Base-by-base conservation (phyloP, 805 yeast genomes). In the Candida wancherniae region DNA sequence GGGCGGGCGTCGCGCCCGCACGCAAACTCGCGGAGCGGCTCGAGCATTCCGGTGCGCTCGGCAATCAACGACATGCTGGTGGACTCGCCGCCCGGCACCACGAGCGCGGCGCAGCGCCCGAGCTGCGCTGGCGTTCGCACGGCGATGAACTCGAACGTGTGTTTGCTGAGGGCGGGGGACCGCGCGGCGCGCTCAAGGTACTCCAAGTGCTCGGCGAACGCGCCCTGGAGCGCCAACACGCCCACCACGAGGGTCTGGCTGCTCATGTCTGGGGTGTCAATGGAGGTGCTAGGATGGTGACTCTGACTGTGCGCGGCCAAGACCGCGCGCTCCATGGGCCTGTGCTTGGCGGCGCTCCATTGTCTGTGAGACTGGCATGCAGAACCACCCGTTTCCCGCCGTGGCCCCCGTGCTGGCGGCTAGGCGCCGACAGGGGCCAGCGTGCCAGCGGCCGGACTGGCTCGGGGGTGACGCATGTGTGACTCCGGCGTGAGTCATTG, bases 191-290 rank as follows among this genome's bases (percentile, higher is more conserved):
- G 29, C 18, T 35, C 24, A 18, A 44, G 31, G 41, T 66, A 59
- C 9, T 54, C 47, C 5, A 78, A 56, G 50, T 83, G 94, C 47
- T 83, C 94, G 11, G 60, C 51, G 48, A 81, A 84, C 0, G 92
- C 88, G 5, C 94, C 94, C 50, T 83, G 94, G 12, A 83, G 65
- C 1, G 90, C 84, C 31, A 84, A 55, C 1, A 84, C 87, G 3
- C 94, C 94, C 8, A 83, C 63, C 3, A 48, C 51, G 10, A 54
- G 20, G 5, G 28, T 12, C 19, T 19, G 12, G 8, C 30, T 25
- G 12, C 26, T 23, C 36, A 31, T 37, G n/a, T n/a, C n/a, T n/a
- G n/a, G n/a, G n/a, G n/a, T n/a, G n/a, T n/a, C n/a, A n/a, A n/a
- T n/a, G n/a, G n/a, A n/a, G n/a, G n/a, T n/a, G n/a, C n/a, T n/a